phyloP scores from a whole-genome alignment of 1,139 yeast species.

The Kodamaea sp. region DNA sequence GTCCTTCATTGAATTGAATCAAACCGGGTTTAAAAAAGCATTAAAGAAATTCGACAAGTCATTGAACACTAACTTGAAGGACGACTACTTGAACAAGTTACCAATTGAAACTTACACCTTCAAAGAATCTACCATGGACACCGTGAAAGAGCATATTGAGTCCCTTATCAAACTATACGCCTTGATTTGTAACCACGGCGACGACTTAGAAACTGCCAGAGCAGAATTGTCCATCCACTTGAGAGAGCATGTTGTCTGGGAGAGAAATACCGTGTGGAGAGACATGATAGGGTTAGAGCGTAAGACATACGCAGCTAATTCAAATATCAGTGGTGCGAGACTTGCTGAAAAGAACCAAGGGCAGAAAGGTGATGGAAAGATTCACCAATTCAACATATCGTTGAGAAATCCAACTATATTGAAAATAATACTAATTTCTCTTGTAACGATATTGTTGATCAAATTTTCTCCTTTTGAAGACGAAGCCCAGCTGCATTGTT shows the following conservation, averaged over 20 bases:
- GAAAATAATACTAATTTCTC: constrained; percentile 46
- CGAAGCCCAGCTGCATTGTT: constrained; percentile 60
- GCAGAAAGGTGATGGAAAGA: constrained; percentile 10
- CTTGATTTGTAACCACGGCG: constrained; percentile 42
- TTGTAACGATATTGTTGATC: constrained; percentile 48
- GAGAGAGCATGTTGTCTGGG: constrained; percentile 77
- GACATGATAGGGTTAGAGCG: constrained; percentile 42
- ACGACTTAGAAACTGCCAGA: constrained; percentile 43
- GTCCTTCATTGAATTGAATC: constrained; percentile 65
- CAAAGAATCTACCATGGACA: constrained; percentile 23
- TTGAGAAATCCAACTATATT: constrained; percentile 44
- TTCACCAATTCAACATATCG: constrained; percentile 36
- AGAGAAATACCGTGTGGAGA: constrained; percentile 72
- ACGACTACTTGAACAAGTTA: constrained; percentile 34
- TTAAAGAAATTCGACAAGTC: constrained; percentile 71
- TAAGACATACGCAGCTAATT: constrained; percentile 38
- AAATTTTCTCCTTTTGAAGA: constrained; percentile 61
- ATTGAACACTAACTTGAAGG: constrained; percentile 44
- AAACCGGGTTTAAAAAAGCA: constrained; percentile 68
- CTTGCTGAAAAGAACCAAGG: constrained; percentile 16
- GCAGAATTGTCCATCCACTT: constrained; percentile 59
- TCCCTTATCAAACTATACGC: constrained; percentile 41
- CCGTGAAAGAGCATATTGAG: constrained; percentile 25
- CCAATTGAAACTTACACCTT: constrained; percentile 38
- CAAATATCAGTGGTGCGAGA: constrained; percentile 17